Base-by-base conservation (phyloP, 139 green algal species). In the Micromonas pusilla region DNA sequence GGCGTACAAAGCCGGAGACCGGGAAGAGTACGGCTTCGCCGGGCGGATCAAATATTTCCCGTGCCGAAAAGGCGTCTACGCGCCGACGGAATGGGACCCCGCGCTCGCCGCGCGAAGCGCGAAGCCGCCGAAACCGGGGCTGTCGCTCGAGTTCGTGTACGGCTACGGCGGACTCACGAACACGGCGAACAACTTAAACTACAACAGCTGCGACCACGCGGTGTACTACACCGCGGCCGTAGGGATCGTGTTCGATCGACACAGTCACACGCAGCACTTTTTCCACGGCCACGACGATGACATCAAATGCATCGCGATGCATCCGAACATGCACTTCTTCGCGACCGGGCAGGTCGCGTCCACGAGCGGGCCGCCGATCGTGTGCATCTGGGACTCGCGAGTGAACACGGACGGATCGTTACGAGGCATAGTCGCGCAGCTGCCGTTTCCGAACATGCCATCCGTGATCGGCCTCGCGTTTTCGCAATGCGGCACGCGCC, bases 41-140 rank as follows among this genome's bases (percentile, higher is more conserved):
- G 63, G 63, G 19, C 9, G 63, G 63, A 70, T 70, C 63, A 70
- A 70, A 16, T 77, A 82, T 5, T 64, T 39, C 2, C 30, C 52
- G 19, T 78, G 68, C 53, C 79, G 82, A 52, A 93, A 91, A 78
- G 84, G 87, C 38, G 88, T 94, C 23, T 90, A 83, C 75, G 87
- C 85, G 26, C 86, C 86, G 30, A 85, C 82, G 31, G 67, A 85
- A 36, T 93, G 86, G 86, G 77, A 77, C 66, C 63, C 34, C 66
- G 28, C 33, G 21, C 30, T 38, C 28, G 45, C 20, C 23, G 30
- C 25, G 21, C 13, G 68, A 2, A 73, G 67, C 2, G 68, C 26
- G 37, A 19, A 1, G 21, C 19, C n/a, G 6, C 78, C 68, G 31
- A 65, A 70, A 13, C 13, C 36, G 25, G 67, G 54, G 19, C 70